Percentiles rank a stretch among this genome's conserved stretches.
phyloP scores from a whole-genome alignment of 2,329 filamentous ascomycete species.

The Tolypocladium capitatum region DNA sequence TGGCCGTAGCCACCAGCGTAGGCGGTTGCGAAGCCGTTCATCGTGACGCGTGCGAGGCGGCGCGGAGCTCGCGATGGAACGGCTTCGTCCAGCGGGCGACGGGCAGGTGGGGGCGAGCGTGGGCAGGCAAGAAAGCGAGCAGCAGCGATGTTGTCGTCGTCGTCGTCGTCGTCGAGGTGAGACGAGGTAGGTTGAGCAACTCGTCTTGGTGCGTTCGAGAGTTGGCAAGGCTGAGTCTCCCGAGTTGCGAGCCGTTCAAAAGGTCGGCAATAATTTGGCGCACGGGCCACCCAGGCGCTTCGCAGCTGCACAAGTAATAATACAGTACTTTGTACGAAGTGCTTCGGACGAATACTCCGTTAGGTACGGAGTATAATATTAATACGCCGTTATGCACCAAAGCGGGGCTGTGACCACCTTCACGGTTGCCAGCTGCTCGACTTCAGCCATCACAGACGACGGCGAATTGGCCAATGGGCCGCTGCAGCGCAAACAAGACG shows the following conservation, averaged over 20 bases:
- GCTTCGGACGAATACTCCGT: too few species aligned
- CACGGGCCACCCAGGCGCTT: conserved; percentile 11
- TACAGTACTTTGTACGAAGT: too few species aligned
- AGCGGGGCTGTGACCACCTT: not conserved
- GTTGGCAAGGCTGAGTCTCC: not conserved
- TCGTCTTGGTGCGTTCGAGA: not conserved
- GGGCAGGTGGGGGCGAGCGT: not conserved
- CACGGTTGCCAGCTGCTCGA: not conserved
- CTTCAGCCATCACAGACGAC: not conserved
- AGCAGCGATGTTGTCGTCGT: not conserved
- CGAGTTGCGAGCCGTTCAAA: not conserved
- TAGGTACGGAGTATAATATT: too few species aligned
- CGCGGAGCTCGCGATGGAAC: not conserved
- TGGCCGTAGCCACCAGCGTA: conserved; percentile 33
- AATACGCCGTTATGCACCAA: not conserved
- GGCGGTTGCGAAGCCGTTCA: conserved; percentile 44
- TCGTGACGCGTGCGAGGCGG: conserved; percentile 19
- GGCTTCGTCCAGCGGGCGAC: not conserved
- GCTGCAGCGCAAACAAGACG: not conserved
- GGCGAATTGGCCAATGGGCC: not conserved
- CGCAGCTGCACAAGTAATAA: too few species aligned
- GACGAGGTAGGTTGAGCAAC: not conserved
- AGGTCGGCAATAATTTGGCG: conserved; percentile 7
- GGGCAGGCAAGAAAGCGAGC: not conserved
- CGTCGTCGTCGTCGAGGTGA: too few species aligned